These are phyloP conservation scores for Globisporangium yorkense DNA, from an alignment of 352 stramenopile species.

Conservation along the genomic window DNA sequence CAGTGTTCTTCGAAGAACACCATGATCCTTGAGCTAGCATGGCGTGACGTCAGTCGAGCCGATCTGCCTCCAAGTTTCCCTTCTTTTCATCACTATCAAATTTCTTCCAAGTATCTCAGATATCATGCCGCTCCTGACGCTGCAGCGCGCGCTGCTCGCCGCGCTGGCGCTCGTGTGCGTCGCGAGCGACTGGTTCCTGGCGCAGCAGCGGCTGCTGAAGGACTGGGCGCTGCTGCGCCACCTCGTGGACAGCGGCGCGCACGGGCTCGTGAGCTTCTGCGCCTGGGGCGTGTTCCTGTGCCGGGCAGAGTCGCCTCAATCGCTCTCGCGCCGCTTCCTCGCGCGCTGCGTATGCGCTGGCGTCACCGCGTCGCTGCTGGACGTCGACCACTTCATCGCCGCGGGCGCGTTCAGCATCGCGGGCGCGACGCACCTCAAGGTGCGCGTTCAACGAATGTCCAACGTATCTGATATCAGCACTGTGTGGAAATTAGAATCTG, in stretches of 20 bases:
- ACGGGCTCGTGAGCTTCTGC: slow-evolving; percentile 48
- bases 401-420: slow-evolving; percentile 45
- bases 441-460: neutral
- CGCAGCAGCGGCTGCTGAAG: slow-evolving; percentile 38
- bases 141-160: slow-evolving; percentile 33
- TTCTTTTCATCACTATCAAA: neutral
- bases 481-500: neutral
- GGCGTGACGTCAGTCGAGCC: too few species aligned
- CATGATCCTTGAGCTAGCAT: too few species aligned
- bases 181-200: slow-evolving; percentile 49
- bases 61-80: neutral
- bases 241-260: slow-evolving; percentile 54
- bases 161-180: slow-evolving; percentile 44
- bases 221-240: slow-evolving; percentile 44
- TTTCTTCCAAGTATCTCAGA: too few species aligned
- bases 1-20: too few species aligned
- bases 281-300: slow-evolving; percentile 61
- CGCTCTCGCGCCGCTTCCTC: slow-evolving; percentile 5
- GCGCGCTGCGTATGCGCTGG: slow-evolving; percentile 34
- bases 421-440: slow-evolving; percentile 49
- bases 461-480: neutral
- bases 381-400: slow-evolving; percentile 73
- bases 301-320: slow-evolving; percentile 10
- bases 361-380: slow-evolving; percentile 38
- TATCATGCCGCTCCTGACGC: neutral